Evolutionary conservation across 2,329 filamentous ascomycete genomes (phyloP).

Genomic region (Cladosporium sp.): DNA sequence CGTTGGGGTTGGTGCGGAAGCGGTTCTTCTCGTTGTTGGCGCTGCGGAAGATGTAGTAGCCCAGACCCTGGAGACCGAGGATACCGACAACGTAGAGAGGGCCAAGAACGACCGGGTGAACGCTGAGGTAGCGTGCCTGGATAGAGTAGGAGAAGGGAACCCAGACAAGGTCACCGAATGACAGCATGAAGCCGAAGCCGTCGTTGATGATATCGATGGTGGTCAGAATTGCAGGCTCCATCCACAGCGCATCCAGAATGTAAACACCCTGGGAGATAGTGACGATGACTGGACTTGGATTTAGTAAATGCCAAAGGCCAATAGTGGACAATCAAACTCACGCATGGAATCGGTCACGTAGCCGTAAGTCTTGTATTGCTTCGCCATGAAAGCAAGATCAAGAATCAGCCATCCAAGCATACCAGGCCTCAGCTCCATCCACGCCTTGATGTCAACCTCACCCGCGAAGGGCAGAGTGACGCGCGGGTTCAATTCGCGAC

Average conservation of each 20-base stretch:
- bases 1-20: constrained; percentile 82
- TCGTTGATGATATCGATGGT: constrained; percentile 94
- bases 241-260: constrained; percentile 77
- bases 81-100: constrained; percentile 61
- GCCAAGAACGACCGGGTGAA: constrained; percentile 78
- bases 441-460: constrained; percentile 85
- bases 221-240: constrained; percentile 83
- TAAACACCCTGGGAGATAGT: constrained; percentile 76
- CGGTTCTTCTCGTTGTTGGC: constrained; percentile 93
- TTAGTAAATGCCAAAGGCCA: constrained; percentile 12
- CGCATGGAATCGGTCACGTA: constrained; percentile 78
- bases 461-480: constrained; percentile 73
- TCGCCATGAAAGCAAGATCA: constrained; percentile 77
- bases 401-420: constrained; percentile 85
- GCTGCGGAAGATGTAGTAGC: constrained; percentile 91
- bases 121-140: constrained; percentile 78
- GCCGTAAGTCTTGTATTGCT: constrained; percentile 82
- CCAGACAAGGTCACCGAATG: constrained; percentile 91
- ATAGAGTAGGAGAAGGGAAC: constrained; percentile 84
- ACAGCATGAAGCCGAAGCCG: constrained; percentile 92
- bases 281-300: constrained; percentile 53
- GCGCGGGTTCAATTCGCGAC: constrained; percentile 89
- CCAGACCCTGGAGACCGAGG: constrained; percentile 61
- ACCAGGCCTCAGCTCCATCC: constrained; percentile 85
- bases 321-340: constrained; percentile 15